Conservation (phyloP, 257 asterid species). For the Penstemon newberryi region DNA sequence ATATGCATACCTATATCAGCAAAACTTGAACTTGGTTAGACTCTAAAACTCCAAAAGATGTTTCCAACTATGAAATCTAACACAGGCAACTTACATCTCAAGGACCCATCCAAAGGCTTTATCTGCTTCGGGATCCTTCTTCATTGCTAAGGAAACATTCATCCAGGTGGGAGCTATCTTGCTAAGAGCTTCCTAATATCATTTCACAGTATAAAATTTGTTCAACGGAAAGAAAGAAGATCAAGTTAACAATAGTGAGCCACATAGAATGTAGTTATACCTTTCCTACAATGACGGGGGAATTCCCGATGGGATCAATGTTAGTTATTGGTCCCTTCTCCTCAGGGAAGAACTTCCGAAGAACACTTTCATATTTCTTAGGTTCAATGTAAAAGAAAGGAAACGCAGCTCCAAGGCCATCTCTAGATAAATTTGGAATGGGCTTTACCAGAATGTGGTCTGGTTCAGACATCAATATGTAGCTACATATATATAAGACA, state of each 20-base stretch:
- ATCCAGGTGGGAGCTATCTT: slow-evolving; percentile 98
- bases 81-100: slow-evolving; percentile 64
- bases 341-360: slow-evolving; percentile 75
- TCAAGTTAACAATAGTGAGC: neutral
- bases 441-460: slow-evolving; percentile 93
- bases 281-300: slow-evolving; percentile 92
- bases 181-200: slow-evolving; percentile 58
- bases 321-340: slow-evolving; percentile 74
- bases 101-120: slow-evolving; percentile 99
- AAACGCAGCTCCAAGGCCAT: slow-evolving; percentile 82
- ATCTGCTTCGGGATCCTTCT: slow-evolving; percentile 90
- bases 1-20: slow-evolving; percentile 76
- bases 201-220: slow-evolving; percentile 18
- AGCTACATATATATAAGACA: slow-evolving; percentile 44
- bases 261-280: slow-evolving; percentile 33
- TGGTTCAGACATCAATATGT: slow-evolving; percentile 93
- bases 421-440: slow-evolving; percentile 75
- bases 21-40: slow-evolving; percentile 18
- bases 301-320: slow-evolving; percentile 94
- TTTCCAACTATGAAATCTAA: slow-evolving; percentile 7
- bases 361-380: slow-evolving; percentile 62
- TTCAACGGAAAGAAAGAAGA: slow-evolving; percentile 21
- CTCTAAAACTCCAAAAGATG: neutral
- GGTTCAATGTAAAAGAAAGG: slow-evolving; percentile 97
- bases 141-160: slow-evolving; percentile 94